Conservation (phyloP, 2,329 filamentous ascomycete genomes). For the Ophiostoma montium region DNA sequence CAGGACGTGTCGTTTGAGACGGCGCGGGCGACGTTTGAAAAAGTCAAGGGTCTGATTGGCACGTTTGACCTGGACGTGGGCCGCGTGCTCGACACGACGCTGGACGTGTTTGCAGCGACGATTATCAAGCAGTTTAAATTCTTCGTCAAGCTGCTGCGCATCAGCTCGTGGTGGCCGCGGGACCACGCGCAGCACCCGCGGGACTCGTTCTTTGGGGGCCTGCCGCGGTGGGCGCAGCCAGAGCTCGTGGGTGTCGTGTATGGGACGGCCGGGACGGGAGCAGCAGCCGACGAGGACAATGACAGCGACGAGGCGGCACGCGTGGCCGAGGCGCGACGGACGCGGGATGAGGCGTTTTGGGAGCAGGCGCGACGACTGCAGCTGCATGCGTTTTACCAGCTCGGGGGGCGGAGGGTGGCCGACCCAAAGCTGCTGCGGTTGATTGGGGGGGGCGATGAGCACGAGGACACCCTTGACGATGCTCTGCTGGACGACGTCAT, state of each 20-base stretch:
- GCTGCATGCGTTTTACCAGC: slow-evolving; percentile 76
- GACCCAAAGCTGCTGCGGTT: slow-evolving; percentile 39
- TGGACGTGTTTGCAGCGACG: slow-evolving; percentile 89
- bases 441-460: slow-evolving; percentile 19
- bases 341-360: slow-evolving; percentile 71
- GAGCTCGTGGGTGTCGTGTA: slow-evolving; percentile 47
- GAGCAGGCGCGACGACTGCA: slow-evolving; percentile 59
- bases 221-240: slow-evolving; percentile 80
- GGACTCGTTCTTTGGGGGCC: slow-evolving; percentile 40
- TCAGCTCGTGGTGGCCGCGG: slow-evolving; percentile 94
- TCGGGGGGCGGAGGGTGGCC: slow-evolving; percentile 57
- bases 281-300: slow-evolving; percentile 54
- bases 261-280: slow-evolving; percentile 18
- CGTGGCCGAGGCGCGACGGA: slow-evolving; percentile 40
- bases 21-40: slow-evolving; percentile 76
- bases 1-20: slow-evolving; percentile 51
- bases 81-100: slow-evolving; percentile 79
- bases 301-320: slow-evolving; percentile 58
- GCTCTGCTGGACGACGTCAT: slow-evolving; percentile 20
- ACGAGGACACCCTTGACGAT: slow-evolving; percentile 34
- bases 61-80: slow-evolving; percentile 96
- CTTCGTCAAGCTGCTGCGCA: slow-evolving; percentile 82
- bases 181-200: slow-evolving; percentile 29
- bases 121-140: slow-evolving; percentile 88
- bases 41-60: slow-evolving; percentile 86